Conservation (phyloP, 345 rosid genomes). For the Limnanthes douglasii region DNA sequence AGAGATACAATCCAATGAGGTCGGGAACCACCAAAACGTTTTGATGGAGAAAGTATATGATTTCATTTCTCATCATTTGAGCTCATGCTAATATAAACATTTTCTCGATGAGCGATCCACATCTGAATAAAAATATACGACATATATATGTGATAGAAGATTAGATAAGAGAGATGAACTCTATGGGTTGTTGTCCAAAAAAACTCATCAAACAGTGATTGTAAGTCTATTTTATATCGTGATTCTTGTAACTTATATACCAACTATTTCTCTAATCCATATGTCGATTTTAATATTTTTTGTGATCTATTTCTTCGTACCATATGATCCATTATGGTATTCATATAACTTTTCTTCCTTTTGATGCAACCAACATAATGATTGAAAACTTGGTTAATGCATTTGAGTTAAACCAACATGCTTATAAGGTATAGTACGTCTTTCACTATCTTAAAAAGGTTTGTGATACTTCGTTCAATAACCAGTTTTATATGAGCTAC, state of each 20-base stretch:
- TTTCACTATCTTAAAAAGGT: slow-evolving; percentile 61
- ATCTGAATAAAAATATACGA: slow-evolving; percentile 55
- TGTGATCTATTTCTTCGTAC: slow-evolving; percentile 79
- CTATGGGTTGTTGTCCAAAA: slow-evolving; percentile 53
- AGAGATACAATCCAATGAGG: slow-evolving; percentile 56
- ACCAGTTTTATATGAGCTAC: slow-evolving; percentile 51
- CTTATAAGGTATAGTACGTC: slow-evolving; percentile 72
- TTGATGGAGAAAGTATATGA: slow-evolving; percentile 46
- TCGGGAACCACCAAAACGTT: slow-evolving; percentile 80
- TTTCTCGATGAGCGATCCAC: slow-evolving; percentile 67
- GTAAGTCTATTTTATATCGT: slow-evolving; percentile 46
- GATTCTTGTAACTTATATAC: slow-evolving; percentile 59
- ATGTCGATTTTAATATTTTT: slow-evolving; percentile 77
- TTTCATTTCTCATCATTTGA: slow-evolving; percentile 37
- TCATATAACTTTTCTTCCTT: slow-evolving; percentile 62
- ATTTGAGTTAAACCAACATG: slow-evolving; percentile 40
- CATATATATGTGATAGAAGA: slow-evolving; percentile 83
- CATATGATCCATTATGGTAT: slow-evolving; percentile 88
- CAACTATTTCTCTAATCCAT: slow-evolving; percentile 59
- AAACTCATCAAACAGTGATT: slow-evolving; percentile 24
- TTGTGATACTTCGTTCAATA: slow-evolving; percentile 52
- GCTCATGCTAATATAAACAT: slow-evolving; percentile 63
- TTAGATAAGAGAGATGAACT: slow-evolving; percentile 48
- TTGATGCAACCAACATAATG: slow-evolving; percentile 86
- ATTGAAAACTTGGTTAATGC: slow-evolving; percentile 34